Evolutionary conservation across 768 basidiomycete species (phyloP), one percentile per base, ranked within the genome.

Genomic region (Gautieria morchelliformis): DNA sequence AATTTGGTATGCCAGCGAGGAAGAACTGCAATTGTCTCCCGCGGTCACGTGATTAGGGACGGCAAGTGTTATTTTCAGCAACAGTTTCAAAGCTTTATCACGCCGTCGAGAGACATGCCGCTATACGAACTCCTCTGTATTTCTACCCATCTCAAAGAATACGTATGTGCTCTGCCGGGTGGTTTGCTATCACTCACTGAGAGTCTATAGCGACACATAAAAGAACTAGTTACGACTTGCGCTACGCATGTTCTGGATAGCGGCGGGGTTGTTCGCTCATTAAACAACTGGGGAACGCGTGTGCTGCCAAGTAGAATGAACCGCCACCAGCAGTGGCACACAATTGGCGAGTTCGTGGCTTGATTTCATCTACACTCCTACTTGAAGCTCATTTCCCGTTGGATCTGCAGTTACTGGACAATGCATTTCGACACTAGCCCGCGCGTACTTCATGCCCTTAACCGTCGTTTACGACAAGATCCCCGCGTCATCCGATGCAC

Each of bases 341-440:
- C 68, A 11, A 64, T 79, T 22, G 91, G 84, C 77, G 91, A 93
- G 91, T 92, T 65, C 69, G 91, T 87, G 3, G 10, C 42, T 14
- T 37, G 19, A 17, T 58, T 15, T 20, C 8, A 39, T 56, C 27
- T 27, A 3, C 52, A 20, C 37, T 14, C 44, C 49, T 32, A n/a
- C 24, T n/a, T 40, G 39, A 48, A 14, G 35, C 47, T 41, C 33
- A 52, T 7, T 58, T 15, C 30, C n/a, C 37, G 15, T 53, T 22
- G 51, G 53, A 27, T 42, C 30, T 6, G 33, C 63, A 94, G 92
- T 63, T 93, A 93, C 68, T 94, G 90, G 90, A 84, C 87, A 4
- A 80, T 95, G 75, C 81, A 90, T 66, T 95, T 93, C 68, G 93
- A 95, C 74, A 81, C 89, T 4, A 86, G 87, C 9, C 92, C 92